Evolutionary conservation across 2,329 filamentous ascomycete species (phyloP), one percentile per base, ranked within the genome.

Genomic region (Dothiorella sarmentorum): DNA sequence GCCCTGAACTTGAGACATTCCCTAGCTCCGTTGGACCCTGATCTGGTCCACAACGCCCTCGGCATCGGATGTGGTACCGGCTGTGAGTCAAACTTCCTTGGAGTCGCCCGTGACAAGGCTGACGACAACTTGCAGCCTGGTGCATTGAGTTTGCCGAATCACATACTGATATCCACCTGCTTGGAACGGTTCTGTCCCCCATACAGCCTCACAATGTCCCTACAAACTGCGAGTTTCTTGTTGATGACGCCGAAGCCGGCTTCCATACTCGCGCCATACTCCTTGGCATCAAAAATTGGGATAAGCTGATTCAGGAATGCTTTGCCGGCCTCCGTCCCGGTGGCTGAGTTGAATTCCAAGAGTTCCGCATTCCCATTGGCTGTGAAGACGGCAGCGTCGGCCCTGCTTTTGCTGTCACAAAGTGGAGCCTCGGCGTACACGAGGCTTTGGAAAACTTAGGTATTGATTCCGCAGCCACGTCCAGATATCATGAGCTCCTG

Each of bases 211-310:
- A 58, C 58, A 62, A 62, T 51, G 62, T 68, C 10, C 67, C 67
- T 20, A 24, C 62, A 29, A 69, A 69, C 44, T 68, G 65, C 61
- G 35, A 37, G 9, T 69, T 69, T 58, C 59, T 66, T n/a, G 63
- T 69, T 57, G 64, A 65, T 27, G 63, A 69, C 55, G 66, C 62
- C 13, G 61, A 65, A 52, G 76, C 80, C 33, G 75, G 79, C 9
- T 87, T 86, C 78, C 75, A 80, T 77, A 65, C 77, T 69, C 65
- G 78, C 65, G 62, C 78, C 74, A 73, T 82, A 73, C 63, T 75
- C 63, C 76, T 77, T 18, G 76, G 78, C 33, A 76, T 87, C 35
- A 70, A 74, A 6, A 75, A 85, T 64, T 83, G 82, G 65, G 68
- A 70, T 3, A 67, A 71, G 10, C 69, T 85, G 51, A 65, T 83